These are phyloP conservation scores for Logfia minima DNA, from an alignment of 129 eudicot species.

Conservation along the genomic window DNA sequence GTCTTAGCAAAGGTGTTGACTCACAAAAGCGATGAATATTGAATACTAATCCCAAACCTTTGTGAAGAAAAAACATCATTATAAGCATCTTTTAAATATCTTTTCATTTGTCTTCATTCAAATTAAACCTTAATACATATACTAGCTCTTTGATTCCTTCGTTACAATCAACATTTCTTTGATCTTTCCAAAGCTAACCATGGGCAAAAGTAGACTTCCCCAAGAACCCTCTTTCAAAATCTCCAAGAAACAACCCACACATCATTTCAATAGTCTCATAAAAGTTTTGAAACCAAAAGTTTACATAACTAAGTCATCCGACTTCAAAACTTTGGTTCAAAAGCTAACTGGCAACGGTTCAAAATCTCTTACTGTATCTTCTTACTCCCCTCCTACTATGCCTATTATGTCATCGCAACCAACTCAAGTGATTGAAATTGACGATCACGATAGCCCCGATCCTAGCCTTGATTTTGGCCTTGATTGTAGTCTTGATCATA, in stretches of 20 bases:
- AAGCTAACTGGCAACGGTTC: slow-evolving; percentile 47
- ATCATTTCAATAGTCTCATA: slow-evolving; percentile 32
- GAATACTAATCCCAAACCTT: slow-evolving; percentile 32
- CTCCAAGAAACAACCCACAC: slow-evolving; percentile 31
- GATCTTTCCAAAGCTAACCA: slow-evolving; percentile 39
- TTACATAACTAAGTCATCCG: slow-evolving; percentile 41
- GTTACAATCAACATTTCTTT: slow-evolving; percentile 35
- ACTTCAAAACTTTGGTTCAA: slow-evolving; percentile 48
- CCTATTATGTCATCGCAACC: slow-evolving; percentile 12
- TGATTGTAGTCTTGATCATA: slow-evolving; percentile 8
- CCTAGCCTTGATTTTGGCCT: slow-evolving; percentile 12
- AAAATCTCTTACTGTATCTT: slow-evolving; percentile 11
- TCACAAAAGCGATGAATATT: slow-evolving; percentile 19
- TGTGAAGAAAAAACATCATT: slow-evolving; percentile 36
- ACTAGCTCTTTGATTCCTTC: slow-evolving; percentile 41
- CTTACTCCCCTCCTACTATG: slow-evolving; percentile 28
- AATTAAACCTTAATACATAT: slow-evolving; percentile 29
- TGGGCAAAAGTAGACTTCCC: slow-evolving; percentile 32
- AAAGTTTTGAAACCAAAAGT: slow-evolving; percentile 43
- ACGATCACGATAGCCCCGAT: slow-evolving; percentile 26
- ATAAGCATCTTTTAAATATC: slow-evolving; percentile 42
- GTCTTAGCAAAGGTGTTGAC: slow-evolving; percentile 34
- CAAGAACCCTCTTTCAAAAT: slow-evolving; percentile 29
- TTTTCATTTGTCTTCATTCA: slow-evolving; percentile 34
- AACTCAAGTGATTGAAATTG: slow-evolving; percentile 27